Percentiles rank a stretch among this genome's conserved stretches.
Conservation (phyloP, 2,329 filamentous ascomycete species). For the Albifimbria verrucaria region DNA sequence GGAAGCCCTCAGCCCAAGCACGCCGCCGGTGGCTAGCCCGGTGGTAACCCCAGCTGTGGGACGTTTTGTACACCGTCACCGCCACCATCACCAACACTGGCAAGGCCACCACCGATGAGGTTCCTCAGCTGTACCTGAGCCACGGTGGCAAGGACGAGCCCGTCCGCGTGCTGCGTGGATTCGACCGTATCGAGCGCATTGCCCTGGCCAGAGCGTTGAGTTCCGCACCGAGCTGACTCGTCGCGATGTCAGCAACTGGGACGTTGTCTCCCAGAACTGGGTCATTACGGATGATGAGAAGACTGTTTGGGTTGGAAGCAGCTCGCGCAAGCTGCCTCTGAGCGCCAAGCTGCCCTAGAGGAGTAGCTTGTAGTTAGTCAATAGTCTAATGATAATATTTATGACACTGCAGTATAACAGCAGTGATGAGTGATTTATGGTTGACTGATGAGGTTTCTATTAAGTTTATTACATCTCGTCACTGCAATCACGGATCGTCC, state of each 20-base stretch:
- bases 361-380: background rate
- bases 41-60: constrained; percentile 66
- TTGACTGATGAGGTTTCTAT: too few species aligned
- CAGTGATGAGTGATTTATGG: too few species aligned
- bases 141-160: constrained; percentile 77
- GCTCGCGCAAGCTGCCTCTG: constrained; percentile 52
- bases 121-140: constrained; percentile 75
- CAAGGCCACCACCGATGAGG: constrained; percentile 60
- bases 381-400: background rate
- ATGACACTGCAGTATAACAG: too few species aligned
- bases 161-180: constrained; percentile 67
- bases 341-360: constrained; percentile 14
- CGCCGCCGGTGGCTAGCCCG: constrained; percentile 50
- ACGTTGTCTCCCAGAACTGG: constrained; percentile 79
- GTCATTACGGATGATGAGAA: constrained; percentile 52
- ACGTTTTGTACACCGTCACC: constrained; percentile 64
- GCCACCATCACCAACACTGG: constrained; percentile 73
- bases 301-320: constrained; percentile 53
- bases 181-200: constrained; percentile 70
- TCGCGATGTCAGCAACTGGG: constrained; percentile 87
- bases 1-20: constrained; percentile 54
- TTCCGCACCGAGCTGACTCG: constrained; percentile 71
- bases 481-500: too few species aligned
- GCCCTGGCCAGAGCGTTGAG: constrained; percentile 62
- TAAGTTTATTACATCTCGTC: too few species aligned